Conservation (phyloP, 371 early-diverging fungal species). For the Catenaria anguillulae region DNA sequence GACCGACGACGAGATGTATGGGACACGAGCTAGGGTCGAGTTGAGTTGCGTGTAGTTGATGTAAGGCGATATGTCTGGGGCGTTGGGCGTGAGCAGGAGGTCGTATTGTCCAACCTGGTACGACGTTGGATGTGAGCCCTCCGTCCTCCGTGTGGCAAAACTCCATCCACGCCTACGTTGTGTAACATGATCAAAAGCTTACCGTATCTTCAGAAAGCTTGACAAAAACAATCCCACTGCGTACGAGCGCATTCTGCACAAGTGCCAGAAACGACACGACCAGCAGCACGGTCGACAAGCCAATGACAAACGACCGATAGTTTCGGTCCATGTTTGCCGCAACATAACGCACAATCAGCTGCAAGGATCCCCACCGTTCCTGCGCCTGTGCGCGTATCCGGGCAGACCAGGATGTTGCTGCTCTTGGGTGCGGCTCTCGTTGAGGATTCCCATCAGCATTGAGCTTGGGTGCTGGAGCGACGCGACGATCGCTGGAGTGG, state of each 20-base stretch:
- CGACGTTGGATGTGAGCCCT: no score
- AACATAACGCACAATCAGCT: no score
- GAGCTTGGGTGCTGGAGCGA: no score
- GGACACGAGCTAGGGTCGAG: background rate
- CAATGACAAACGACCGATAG: constrained; percentile 13
- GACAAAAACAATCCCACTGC: constrained; percentile 3
- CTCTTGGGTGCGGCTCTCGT: no score
- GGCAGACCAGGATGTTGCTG: no score
- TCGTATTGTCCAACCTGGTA: constrained; percentile 8
- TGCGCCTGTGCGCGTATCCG: no score
- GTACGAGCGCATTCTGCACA: constrained; percentile 7
- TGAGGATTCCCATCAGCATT: no score
- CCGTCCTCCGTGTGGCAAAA: no score
- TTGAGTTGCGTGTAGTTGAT: constrained; percentile 8
- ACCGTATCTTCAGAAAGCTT: constrained; percentile 11
- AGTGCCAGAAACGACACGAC: constrained; percentile 12
- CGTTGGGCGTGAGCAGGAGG: background rate
- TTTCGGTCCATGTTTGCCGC: no score
- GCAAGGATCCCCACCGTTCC: no score
- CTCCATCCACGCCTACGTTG: no score
- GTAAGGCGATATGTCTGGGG: background rate
- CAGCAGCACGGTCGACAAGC: constrained; percentile 8
- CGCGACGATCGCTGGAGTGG: no score
- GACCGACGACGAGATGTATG: background rate
- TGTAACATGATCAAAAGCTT: background rate